phyloP scores from a whole-genome alignment of 441 rosid species.

The Euphorbia celastroides region DNA sequence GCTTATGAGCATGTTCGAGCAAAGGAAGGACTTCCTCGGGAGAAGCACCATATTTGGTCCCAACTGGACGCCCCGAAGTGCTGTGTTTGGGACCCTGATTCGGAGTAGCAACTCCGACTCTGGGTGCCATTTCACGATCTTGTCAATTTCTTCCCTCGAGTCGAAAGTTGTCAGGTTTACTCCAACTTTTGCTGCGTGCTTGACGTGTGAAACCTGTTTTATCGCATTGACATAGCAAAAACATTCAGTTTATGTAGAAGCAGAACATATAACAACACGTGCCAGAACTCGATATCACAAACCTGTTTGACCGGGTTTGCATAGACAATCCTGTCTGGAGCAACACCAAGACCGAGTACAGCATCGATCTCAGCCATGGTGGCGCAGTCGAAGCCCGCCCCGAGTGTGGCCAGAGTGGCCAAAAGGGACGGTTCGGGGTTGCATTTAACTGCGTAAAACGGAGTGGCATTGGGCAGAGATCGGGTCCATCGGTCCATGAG shows the following conservation, averaged over 20 bases:
- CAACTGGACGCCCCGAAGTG: neutral
- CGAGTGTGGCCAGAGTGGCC: constrained; percentile 7
- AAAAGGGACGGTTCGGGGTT: constrained; percentile 12
- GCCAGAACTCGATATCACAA: no score
- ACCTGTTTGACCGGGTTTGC: constrained; percentile 18
- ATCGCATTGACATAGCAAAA: no score
- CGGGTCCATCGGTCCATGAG: constrained; percentile 12
- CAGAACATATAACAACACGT: no score
- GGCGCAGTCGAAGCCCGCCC: constrained; percentile 11
- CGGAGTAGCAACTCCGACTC: constrained; percentile 11
- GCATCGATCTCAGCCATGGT: constrained; percentile 13
- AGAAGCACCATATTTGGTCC: constrained; percentile 7
- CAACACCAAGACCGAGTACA: neutral
- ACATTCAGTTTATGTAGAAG: no score
- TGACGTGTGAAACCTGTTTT: constrained; percentile 14
- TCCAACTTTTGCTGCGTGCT: constrained; percentile 13
- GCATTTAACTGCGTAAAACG: constrained; percentile 15
- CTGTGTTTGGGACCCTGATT: neutral
- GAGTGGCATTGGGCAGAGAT: constrained; percentile 1
- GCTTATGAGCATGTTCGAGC: constrained; percentile 11
- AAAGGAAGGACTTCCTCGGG: constrained; percentile 6
- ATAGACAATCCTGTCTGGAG: constrained; percentile 17
- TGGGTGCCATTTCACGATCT: constrained; percentile 20
- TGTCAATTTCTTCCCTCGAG: constrained; percentile 16
- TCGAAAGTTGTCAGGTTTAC: constrained; percentile 18